Percentiles rank a stretch among this genome's conserved stretches.
Evolutionary conservation across 306 rosid genomes (phyloP).

Genomic region (Cucurbita moschata): DNA sequence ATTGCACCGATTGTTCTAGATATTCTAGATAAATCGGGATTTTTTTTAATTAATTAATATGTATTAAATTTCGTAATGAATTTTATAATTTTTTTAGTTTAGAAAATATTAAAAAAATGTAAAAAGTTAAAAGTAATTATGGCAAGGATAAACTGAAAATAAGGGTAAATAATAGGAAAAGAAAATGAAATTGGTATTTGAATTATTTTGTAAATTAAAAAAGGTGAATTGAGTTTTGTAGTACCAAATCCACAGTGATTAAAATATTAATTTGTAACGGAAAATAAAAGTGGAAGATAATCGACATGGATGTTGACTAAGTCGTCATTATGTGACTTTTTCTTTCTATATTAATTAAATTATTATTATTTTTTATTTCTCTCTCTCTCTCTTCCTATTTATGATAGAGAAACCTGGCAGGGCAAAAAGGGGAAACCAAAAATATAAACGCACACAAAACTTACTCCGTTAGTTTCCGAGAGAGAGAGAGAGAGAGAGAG

Average conservation of each 20-base stretch:
- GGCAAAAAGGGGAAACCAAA: not conserved
- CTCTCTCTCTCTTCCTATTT: not conserved
- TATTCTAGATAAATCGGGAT: not conserved
- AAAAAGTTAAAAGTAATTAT: no score
- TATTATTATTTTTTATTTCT: not conserved
- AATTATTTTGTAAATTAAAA: no score
- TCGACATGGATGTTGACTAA: constrained; percentile 1
- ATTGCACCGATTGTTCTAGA: not conserved
- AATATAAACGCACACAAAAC: not conserved
- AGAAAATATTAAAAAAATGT: no score
- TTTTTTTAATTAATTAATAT: not conserved
- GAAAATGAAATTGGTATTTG: no score
- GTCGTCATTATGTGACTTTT: constrained; percentile 5
- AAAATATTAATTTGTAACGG: not conserved
- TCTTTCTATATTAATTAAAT: not conserved
- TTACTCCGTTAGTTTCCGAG: not conserved
- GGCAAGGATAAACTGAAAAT: no score
- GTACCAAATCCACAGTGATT: not conserved
- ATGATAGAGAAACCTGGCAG: not conserved
- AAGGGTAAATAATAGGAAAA: not conserved
- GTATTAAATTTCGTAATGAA: no score
- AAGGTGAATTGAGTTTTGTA: not conserved
- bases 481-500: not conserved
- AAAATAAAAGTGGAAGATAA: not conserved
- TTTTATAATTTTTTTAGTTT: no score